These are phyloP conservation scores for Nothopassalora personata DNA, from an alignment of 2,329 filamentous ascomycete species.

Conservation along the genomic window DNA sequence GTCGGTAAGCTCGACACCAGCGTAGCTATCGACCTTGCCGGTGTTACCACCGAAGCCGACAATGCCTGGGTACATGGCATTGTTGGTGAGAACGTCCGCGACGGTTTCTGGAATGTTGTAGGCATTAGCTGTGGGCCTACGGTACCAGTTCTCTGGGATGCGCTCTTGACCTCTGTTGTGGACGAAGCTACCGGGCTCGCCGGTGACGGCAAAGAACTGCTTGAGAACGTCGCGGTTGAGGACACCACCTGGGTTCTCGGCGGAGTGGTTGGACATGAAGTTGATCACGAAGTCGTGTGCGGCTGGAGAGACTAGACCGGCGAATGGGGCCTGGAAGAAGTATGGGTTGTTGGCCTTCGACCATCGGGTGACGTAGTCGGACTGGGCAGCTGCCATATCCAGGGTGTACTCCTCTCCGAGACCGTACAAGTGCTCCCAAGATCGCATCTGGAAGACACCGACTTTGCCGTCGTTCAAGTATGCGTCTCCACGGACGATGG, in stretches of 20 bases:
- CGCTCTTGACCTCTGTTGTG: constrained; percentile 22
- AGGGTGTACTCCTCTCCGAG: neutral
- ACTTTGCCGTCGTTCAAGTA: constrained; percentile 18
- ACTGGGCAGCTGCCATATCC: neutral
- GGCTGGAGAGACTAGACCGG: constrained; percentile 10
- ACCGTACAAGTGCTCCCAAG: constrained; percentile 8
- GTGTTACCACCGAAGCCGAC: constrained; percentile 32
- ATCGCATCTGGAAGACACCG: constrained; percentile 10
- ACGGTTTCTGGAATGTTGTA: constrained; percentile 27
- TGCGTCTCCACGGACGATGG: constrained; percentile 30
- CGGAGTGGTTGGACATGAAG: too few species aligned
- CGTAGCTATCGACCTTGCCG: constrained; percentile 29
- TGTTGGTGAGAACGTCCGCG: constrained; percentile 5
- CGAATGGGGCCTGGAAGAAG: constrained; percentile 27
- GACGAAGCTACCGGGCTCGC: constrained; percentile 14
- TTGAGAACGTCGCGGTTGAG: constrained; percentile 17
- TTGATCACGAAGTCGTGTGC: constrained; percentile 6
- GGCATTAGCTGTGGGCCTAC: neutral
- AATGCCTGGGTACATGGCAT: constrained; percentile 24
- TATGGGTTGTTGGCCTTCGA: constrained; percentile 30
- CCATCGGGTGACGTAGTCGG: neutral
- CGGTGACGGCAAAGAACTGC: constrained; percentile 20
- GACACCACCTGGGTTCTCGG: constrained; percentile 4
- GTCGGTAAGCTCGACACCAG: constrained; percentile 30
- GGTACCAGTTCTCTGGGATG: constrained; percentile 38